Conservation (phyloP, 768 basidiomycete species). For the Coprinopsis cinerea region DNA sequence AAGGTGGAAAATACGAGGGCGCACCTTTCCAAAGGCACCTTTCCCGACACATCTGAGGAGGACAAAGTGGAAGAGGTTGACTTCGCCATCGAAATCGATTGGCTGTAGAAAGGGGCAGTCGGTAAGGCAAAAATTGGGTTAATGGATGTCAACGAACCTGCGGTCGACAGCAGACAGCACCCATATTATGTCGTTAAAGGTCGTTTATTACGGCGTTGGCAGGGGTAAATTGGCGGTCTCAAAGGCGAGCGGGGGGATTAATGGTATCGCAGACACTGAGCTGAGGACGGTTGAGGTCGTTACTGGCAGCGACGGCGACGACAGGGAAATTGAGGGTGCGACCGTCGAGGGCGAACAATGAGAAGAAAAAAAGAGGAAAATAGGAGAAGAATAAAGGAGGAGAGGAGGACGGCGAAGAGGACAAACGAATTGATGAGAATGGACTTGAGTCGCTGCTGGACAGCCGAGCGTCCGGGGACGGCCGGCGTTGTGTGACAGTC, state of each 20-base stretch:
- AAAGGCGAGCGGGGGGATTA: background rate
- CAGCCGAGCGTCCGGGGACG: too few relatives aligned
- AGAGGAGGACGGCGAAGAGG: constrained; percentile 5
- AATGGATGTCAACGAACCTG: constrained; percentile 41
- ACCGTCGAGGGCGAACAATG: background rate
- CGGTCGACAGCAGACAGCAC: constrained; percentile 80
- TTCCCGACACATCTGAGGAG: constrained; percentile 96
- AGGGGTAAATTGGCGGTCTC: constrained; percentile 6
- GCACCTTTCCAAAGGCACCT: constrained; percentile 96
- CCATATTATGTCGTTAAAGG: constrained; percentile 47
- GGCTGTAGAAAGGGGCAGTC: constrained; percentile 43
- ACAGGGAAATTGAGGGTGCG: too few relatives aligned
- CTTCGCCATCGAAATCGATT: constrained; percentile 92
- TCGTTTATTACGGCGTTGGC: constrained; percentile 18
- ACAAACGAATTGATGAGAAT: too few relatives aligned
- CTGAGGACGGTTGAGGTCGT: background rate
- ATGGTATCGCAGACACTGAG: background rate
- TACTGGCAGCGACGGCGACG: too few relatives aligned
- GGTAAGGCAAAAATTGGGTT: background rate
- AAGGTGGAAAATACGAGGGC: constrained; percentile 13
- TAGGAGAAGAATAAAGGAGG: background rate
- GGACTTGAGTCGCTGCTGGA: too few relatives aligned
- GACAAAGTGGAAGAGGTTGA: constrained; percentile 95
- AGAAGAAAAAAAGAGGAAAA: background rate
- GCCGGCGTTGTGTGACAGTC: too few relatives aligned